Percentiles rank a stretch among this genome's conserved stretches.
Conservation (phyloP, 2,329 filamentous ascomycete genomes). For the Epichloe typhina region DNA sequence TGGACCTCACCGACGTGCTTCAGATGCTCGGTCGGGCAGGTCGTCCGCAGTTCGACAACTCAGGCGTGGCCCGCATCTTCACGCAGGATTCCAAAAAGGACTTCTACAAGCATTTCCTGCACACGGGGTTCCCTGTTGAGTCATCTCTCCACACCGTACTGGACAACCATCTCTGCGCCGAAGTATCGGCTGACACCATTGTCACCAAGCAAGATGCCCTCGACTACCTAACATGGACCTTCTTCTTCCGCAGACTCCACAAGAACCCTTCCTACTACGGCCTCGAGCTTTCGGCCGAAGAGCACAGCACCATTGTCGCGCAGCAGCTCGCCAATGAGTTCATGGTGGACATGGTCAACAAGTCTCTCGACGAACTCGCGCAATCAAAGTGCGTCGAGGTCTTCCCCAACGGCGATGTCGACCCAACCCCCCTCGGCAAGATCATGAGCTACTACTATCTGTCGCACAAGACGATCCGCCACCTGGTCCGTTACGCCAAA, state of each 20-base stretch:
- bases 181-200: slow-evolving; percentile 87
- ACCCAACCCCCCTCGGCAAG: slow-evolving; percentile 83
- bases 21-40: slow-evolving; percentile 97
- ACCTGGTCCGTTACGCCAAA: slow-evolving; percentile 65
- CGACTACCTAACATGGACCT: slow-evolving; percentile 97
- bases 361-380: slow-evolving; percentile 68
- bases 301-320: slow-evolving; percentile 76
- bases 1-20: slow-evolving; percentile 95
- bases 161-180: slow-evolving; percentile 91
- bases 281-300: slow-evolving; percentile 81
- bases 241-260: slow-evolving; percentile 93
- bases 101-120: slow-evolving; percentile 98
- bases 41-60: slow-evolving; percentile 90
- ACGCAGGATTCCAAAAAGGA: slow-evolving; percentile 97
- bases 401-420: slow-evolving; percentile 77
- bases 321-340: slow-evolving; percentile 85
- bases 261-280: slow-evolving; percentile 99
- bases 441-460: slow-evolving; percentile 99
- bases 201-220: slow-evolving; percentile 91
- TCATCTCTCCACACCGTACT: slow-evolving; percentile 91
- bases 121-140: slow-evolving; percentile 95
- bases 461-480: slow-evolving; percentile 85
- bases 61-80: slow-evolving; percentile 92
- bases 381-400: slow-evolving; percentile 74
- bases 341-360: slow-evolving; percentile 86